phyloP scores from a whole-genome alignment of 83 land plant genomes.

The Larix sibirica region DNA sequence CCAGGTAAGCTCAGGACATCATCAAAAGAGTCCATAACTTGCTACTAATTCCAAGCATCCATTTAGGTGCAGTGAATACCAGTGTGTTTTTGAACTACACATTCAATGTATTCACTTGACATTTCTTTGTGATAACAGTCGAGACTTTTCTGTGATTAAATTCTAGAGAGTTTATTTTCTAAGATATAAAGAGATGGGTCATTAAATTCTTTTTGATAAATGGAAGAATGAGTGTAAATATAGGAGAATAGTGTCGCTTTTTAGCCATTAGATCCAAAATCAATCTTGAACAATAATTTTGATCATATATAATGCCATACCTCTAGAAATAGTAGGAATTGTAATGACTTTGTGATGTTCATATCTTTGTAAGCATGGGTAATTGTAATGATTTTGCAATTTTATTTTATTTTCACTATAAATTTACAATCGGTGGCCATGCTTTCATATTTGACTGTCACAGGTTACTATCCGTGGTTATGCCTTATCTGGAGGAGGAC shows the following conservation, averaged over 20 bases:
- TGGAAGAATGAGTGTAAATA: background rate
- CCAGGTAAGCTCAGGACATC: no score
- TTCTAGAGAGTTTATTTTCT: background rate
- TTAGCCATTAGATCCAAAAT: background rate
- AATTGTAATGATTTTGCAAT: background rate
- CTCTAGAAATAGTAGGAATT: no score
- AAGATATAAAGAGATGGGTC: background rate
- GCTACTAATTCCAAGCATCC: background rate
- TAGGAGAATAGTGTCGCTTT: background rate
- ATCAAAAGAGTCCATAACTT: no score
- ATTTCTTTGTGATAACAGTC: background rate
- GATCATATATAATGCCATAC: no score
- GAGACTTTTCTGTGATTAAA: background rate
- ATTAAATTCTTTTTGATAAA: background rate
- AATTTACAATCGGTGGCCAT: background rate
- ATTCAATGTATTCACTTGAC: background rate
- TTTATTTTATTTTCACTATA: background rate
- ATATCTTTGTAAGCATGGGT: background rate
- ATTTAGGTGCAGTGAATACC: background rate
- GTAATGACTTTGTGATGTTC: no score
- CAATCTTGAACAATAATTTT: background rate
- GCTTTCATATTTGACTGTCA: background rate
- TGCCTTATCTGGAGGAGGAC: slow-evolving; percentile 97
- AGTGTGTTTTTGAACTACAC: background rate
- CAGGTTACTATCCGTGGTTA: slow-evolving; percentile 85